A percentile compares a stretch with the other conserved stretches of the same genome.
These are phyloP conservation scores for Albizia julibrissin DNA, from an alignment of 306 rosid species.

Conservation along the genomic window DNA sequence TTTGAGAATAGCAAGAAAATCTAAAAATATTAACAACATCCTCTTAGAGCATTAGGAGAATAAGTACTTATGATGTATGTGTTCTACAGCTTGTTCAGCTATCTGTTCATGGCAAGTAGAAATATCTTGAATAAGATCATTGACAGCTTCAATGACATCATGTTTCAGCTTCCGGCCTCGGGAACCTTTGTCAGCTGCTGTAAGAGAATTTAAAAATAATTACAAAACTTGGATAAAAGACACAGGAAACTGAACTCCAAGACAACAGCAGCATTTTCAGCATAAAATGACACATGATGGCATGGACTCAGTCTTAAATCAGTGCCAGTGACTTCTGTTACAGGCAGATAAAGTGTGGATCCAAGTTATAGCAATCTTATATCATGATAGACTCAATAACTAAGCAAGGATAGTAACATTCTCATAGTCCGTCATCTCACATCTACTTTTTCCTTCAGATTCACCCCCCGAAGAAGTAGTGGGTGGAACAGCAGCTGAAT, in stretches of 20 bases:
- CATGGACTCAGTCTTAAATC: constrained; percentile 1
- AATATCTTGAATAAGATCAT: constrained; percentile 94
- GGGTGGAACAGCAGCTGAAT: constrained; percentile 57
- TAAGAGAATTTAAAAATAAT: constrained; percentile 29
- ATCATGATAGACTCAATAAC: background rate
- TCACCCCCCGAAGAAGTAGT: constrained; percentile 92
- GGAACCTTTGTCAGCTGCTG: constrained; percentile 89
- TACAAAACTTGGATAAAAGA: constrained; percentile 17
- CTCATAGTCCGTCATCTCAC: constrained; percentile 51
- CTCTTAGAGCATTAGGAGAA: constrained; percentile 20
- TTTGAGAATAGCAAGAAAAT: constrained; percentile 22
- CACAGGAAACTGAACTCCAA: constrained; percentile 18
- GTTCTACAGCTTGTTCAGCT: constrained; percentile 99
- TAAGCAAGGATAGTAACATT: constrained; percentile 11
- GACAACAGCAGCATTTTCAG: constrained; percentile 15
- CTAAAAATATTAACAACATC: constrained; percentile 2
- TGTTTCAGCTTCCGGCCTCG: constrained; percentile 87
- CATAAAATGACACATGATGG: constrained; percentile 26
- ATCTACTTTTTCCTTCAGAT: constrained; percentile 93
- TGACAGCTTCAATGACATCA: constrained; percentile 97
- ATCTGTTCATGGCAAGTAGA: constrained; percentile 86
- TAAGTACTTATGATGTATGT: constrained; percentile 94
- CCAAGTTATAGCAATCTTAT: constrained; percentile 3
- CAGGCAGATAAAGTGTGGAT: constrained; percentile 8
- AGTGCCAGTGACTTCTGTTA: constrained; percentile 3